phyloP scores from a whole-genome alignment of 1,284 basidiomycete species.

The Bjerkandera adusta region DNA sequence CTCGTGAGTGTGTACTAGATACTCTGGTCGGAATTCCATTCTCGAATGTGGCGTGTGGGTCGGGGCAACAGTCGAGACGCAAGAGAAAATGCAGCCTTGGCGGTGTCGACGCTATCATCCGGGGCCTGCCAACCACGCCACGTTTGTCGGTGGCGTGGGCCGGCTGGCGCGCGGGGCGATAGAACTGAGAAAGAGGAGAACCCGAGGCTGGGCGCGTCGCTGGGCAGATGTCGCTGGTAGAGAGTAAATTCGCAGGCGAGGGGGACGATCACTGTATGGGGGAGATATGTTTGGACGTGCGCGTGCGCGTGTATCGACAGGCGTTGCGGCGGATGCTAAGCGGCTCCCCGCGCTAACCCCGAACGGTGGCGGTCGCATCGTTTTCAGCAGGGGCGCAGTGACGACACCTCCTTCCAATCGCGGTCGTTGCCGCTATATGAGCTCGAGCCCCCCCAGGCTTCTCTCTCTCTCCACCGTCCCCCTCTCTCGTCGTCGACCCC shows the following conservation, averaged over 20 bases:
- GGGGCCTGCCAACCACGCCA: no score
- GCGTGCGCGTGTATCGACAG: no score
- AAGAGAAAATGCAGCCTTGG: no score
- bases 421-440: slow-evolving; percentile 15
- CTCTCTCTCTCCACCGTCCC: neutral
- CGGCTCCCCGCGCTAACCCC: slow-evolving; percentile 29
- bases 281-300: no score
- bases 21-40: no score
- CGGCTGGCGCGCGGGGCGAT: neutral
- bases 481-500: neutral
- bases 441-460: slow-evolving; percentile 11
- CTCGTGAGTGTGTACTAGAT: neutral
- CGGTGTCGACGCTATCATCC: no score
- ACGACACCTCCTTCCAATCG: slow-evolving; percentile 1
- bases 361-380: slow-evolving; percentile 8
- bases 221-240: no score
- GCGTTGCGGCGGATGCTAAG: slow-evolving; percentile 26
- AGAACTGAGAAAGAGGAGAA: no score
- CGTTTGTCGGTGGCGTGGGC: neutral
- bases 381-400: neutral
- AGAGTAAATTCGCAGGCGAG: slow-evolving; percentile 10
- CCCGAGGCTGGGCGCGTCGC: neutral
- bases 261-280: no score
- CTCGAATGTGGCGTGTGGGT: no score
- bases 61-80: no score